These are phyloP conservation scores for Beauveria caledonica DNA, from an alignment of 2,329 filamentous ascomycete genomes.

Conservation along the genomic window DNA sequence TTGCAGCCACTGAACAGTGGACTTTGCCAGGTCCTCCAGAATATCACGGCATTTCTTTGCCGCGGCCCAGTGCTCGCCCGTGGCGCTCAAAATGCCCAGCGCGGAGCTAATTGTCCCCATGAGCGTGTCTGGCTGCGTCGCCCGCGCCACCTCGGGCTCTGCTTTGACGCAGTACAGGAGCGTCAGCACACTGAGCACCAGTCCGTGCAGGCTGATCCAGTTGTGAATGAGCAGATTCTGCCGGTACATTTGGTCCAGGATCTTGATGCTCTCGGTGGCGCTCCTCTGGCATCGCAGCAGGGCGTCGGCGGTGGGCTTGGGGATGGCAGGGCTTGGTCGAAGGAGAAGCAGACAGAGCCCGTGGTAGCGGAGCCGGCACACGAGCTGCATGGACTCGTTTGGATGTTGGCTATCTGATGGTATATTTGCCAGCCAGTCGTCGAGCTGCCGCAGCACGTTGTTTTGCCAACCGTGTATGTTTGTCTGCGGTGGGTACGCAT, in stretches of 20 bases:
- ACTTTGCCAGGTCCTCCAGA: conserved; percentile 30
- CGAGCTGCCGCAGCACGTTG: conserved; percentile 31
- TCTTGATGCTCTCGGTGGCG: conserved; percentile 30
- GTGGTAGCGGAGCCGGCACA: conserved; percentile 39
- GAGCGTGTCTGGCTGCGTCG: conserved; percentile 30
- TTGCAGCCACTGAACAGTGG: conserved; percentile 23
- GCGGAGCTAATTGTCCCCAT: conserved; percentile 33
- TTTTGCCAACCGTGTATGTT: conserved; percentile 39
- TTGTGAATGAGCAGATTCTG: conserved; percentile 37
- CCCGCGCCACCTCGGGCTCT: conserved; percentile 31
- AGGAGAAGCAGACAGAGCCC: conserved; percentile 40
- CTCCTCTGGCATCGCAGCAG: conserved; percentile 35
- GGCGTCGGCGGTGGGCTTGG: conserved; percentile 33
- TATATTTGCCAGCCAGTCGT: conserved; percentile 31
- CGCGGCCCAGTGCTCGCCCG: conserved; percentile 43
- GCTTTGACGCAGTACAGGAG: conserved; percentile 43
- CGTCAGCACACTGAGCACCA: conserved; percentile 40
- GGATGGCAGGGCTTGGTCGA: conserved; percentile 43
- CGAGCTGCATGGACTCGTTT: conserved; percentile 19
- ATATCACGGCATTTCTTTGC: conserved; percentile 39
- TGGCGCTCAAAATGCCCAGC: conserved; percentile 40
- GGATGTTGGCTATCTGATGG: conserved; percentile 18
- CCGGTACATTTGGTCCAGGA: conserved; percentile 36
- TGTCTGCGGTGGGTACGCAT: conserved; percentile 38
- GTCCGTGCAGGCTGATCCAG: conserved; percentile 40